phyloP scores from a whole-genome alignment of 2,329 filamentous ascomycete species.

The Atkinsonella hypoxylon region DNA sequence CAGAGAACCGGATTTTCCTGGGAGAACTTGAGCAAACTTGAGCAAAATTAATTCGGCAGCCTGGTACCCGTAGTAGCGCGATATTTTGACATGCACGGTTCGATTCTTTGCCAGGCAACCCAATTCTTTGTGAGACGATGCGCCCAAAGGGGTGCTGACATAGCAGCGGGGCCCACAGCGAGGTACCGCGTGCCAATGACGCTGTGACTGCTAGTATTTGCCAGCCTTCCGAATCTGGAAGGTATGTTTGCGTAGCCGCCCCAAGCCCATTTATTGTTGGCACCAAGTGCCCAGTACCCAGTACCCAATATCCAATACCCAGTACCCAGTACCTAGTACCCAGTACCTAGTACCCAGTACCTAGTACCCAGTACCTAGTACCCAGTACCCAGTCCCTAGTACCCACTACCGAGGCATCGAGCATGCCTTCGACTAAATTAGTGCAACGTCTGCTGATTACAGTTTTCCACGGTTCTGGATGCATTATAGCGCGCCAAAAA shows the following conservation, averaged over 20 bases:
- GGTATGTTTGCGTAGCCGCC: not conserved
- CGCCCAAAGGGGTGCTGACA: slow-evolving; percentile 3
- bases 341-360: too few species aligned
- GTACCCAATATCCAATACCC: too few species aligned
- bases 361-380: too few species aligned
- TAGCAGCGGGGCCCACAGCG: not conserved
- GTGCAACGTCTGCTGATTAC: too few species aligned
- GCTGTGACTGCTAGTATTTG: not conserved
- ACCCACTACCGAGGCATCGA: too few species aligned
- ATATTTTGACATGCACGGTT: not conserved
- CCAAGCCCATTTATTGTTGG: not conserved
- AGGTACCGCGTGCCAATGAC: not conserved
- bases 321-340: too few species aligned
- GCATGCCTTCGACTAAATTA: too few species aligned
- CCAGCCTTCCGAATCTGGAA: not conserved
- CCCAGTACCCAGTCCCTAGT: too few species aligned
- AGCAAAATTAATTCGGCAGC: not conserved
- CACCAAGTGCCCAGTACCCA: too few species aligned
- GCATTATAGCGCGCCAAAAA: too few species aligned
- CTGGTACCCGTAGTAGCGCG: slow-evolving; percentile 1
- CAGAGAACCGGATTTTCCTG: not conserved
- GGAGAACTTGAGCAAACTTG: not conserved
- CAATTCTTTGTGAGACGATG: not conserved
- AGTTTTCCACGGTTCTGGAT: too few species aligned
- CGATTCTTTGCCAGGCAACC: not conserved